These are phyloP conservation scores for Acanthamoeba lenticulata DNA, from an alignment of 208 protist species.

Conservation along the genomic window DNA sequence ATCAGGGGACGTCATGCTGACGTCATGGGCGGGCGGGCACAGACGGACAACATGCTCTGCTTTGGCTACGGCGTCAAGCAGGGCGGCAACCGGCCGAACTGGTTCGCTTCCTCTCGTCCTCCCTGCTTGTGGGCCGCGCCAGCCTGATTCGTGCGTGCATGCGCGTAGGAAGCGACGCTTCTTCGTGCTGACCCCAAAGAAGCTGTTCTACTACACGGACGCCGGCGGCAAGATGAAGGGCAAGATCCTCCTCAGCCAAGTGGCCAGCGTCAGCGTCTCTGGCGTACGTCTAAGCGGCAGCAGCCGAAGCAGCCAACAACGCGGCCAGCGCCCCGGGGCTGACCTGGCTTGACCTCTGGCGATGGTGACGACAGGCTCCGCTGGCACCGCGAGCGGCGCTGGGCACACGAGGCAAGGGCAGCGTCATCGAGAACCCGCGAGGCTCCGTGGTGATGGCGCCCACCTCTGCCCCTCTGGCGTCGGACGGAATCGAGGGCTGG, in stretches of 20 bases:
- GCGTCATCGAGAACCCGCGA: background rate
- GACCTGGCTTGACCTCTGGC: no score
- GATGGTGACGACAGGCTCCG: background rate
- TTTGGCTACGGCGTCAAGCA: background rate
- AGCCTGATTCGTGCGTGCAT: background rate
- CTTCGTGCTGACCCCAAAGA: background rate
- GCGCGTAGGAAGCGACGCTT: background rate
- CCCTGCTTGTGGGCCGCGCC: background rate
- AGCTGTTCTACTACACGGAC: slow-evolving; percentile 7
- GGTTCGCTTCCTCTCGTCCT: background rate
- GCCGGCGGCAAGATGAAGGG: background rate
- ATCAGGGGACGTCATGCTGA: no score
- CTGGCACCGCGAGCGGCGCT: background rate
- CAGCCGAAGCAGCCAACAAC: background rate
- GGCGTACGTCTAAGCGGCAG: background rate
- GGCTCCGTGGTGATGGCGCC: background rate
- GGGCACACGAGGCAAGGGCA: background rate
- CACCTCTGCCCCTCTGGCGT: background rate
- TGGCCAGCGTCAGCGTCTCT: background rate
- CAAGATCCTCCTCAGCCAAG: background rate
- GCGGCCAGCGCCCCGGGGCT: background rate
- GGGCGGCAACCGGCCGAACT: background rate
- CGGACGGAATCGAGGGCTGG: background rate
- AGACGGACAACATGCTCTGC: background rate
- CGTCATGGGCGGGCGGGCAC: background rate